These are phyloP conservation scores for Bipolaris cookei DNA, from an alignment of 2,329 filamentous ascomycete species.

Conservation along the genomic window DNA sequence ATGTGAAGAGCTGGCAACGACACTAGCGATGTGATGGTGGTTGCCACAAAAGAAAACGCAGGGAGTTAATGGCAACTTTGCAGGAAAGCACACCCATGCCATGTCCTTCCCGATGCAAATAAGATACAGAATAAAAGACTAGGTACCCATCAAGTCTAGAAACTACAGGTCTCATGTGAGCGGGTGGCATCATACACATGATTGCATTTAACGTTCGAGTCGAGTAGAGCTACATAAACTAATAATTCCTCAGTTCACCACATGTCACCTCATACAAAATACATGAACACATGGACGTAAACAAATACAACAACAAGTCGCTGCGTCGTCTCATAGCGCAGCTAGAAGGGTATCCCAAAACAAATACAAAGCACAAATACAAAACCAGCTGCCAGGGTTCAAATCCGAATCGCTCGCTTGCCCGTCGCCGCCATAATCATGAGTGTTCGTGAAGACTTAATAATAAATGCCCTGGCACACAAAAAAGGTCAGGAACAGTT, in stretches of 20 bases:
- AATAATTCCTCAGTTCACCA: not conserved
- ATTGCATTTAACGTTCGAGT: conserved; percentile 17
- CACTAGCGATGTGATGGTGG: too few relatives aligned
- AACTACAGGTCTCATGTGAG: not conserved
- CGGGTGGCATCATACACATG: conserved; percentile 1
- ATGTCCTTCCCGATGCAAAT: not conserved
- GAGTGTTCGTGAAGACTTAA: conserved; percentile 22
- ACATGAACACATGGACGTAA: not conserved
- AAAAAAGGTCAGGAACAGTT: conserved; percentile 24
- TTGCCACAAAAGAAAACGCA: too few relatives aligned
- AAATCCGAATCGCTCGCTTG: conserved; percentile 14
- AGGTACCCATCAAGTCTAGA: not conserved
- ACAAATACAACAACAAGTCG: conserved; percentile 4
- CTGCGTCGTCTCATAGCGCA: conserved; percentile 10
- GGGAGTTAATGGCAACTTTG: too few relatives aligned
- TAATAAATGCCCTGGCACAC: conserved; percentile 18
- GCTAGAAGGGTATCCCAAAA: conserved; percentile 26
- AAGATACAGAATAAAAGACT: not conserved
- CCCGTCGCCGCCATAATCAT: not conserved
- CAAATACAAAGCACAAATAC: conserved; percentile 7
- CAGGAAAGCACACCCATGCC: not conserved
- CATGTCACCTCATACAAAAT: not conserved
- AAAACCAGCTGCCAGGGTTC: conserved; percentile 1
- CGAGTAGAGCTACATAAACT: conserved; percentile 10
- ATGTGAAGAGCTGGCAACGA: too few relatives aligned